Base-by-base conservation (phyloP, 1,284 basidiomycete species). In the Trametes polyzona region DNA sequence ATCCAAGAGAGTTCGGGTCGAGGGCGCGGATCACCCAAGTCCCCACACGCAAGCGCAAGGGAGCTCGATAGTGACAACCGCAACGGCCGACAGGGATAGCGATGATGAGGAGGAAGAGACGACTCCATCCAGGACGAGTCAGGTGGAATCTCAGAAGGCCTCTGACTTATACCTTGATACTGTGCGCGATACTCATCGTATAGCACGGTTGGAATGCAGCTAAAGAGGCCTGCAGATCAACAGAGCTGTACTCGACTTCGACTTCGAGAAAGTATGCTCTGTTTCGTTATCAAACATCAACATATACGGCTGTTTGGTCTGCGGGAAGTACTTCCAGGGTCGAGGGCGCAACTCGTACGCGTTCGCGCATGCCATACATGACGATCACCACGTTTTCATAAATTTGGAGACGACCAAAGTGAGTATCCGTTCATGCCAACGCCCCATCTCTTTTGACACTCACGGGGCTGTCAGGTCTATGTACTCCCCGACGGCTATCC, bases 261-360 rank as follows among this genome's bases (percentile, higher is more conserved):
- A 99, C 76, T 99, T 99, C 70, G 97, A 99, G 78, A 95, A 96
- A 79, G 83, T 99, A 27, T 99, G 97, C 80, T 98, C 95, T 9
- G 94, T 99, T 56, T 96, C 93, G 26, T 80, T 95, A 44, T 93
- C 93, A 27, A 97, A 98, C 74, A 95, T 98, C 81, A 97, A 99
- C 73, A 92, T 93, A 61, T 99, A 99, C 69, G 95, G 94, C 21
- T 99, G 97, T 71, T 86, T 99, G 44, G 95, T 99, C 11, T 98
- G 95, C 72, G 97, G 97, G 52, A 98, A 97, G 75, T 99, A 98
- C 76, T 99, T 98, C 69, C 97, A 99, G 80, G 97, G 97, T 4
- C 83, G 97, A 65, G 96, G 97, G 17, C 87, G 89, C 61, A 92
- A 84, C 41, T 96, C 94, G 49, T 96, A 95, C 72, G 97, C 97